A percentile compares a stretch with the other conserved stretches of the same genome.
Evolutionary conservation across 2,329 filamentous ascomycete species (phyloP).

Genomic region (Exophiala oligosperma): DNA sequence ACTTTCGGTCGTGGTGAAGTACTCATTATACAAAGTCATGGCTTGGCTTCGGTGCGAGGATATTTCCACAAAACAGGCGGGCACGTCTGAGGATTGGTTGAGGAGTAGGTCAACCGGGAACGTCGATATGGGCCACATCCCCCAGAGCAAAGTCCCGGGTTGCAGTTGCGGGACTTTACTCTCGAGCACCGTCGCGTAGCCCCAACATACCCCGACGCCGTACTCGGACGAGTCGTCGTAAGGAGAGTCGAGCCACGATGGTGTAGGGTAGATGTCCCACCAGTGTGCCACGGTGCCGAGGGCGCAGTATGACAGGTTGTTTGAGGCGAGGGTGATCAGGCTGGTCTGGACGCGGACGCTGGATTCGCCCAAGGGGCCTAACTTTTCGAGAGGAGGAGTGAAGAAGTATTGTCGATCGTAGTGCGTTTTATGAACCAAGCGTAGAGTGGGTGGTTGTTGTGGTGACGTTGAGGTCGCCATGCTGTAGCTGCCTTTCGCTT

Average conservation of each 20-base stretch:
- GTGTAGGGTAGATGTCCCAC: constrained; percentile 48
- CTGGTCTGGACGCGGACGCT: constrained; percentile 16
- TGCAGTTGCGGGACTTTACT: constrained; percentile 39
- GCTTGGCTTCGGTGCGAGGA: constrained; percentile 38
- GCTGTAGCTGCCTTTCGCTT: no score
- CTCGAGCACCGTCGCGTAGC: constrained; percentile 45
- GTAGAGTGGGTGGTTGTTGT: background rate
- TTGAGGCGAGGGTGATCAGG: constrained; percentile 18
- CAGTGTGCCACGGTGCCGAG: constrained; percentile 9
- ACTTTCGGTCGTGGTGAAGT: constrained; percentile 26
- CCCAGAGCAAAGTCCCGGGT: constrained; percentile 40
- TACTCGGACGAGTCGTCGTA: constrained; percentile 40
- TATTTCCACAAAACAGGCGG: constrained; percentile 38
- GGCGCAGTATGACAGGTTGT: constrained; percentile 26
- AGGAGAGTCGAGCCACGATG: constrained; percentile 29
- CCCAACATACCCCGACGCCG: constrained; percentile 51
- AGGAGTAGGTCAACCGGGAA: constrained; percentile 41
- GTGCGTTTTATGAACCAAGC: constrained; percentile 2
- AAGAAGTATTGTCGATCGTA: constrained; percentile 13
- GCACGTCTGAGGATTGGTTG: constrained; percentile 21
- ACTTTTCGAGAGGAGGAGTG: background rate
- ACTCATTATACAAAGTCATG: constrained; percentile 49
- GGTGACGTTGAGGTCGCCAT: no score
- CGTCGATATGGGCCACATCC: constrained; percentile 46
- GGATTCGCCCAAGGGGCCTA: constrained; percentile 10